Base-by-base conservation (phyloP, 176 grass and related monocot species). In the Luzula sylvatica region DNA sequence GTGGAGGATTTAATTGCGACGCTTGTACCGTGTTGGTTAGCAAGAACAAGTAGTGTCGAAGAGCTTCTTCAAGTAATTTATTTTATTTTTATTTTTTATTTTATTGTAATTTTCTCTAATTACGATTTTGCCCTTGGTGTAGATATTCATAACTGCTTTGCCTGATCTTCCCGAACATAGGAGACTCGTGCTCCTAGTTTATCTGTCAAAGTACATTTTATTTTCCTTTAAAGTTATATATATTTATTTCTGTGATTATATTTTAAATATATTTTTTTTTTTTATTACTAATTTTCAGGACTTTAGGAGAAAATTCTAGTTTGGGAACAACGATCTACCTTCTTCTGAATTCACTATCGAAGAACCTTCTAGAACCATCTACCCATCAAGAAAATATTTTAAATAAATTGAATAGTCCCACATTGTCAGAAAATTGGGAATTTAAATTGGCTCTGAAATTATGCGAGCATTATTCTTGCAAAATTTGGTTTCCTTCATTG, bases 131-230 rank as follows among this genome's bases (percentile, higher is more conserved):
- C 16, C 30, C 8, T 40, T 67, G 3, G 6, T 65, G 23, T 66
- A 96, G 84, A 86, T 96, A 55, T 96, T 89, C 51, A 82, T 89
- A 70, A 78, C 80, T 81, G 81, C 90, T 74, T 79, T 96, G 55
- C 64, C 81, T 38, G 84, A 79, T 68, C 55, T 89, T 51, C 50
- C 63, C 12, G 76, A 78, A 64, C 77, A 88, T 61, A 73, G 84
- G 50, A 76, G 68, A 16, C 29, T 89, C 53, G 67, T 75, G 11
- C 71, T 96, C 24, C 76, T 96, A 42, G 58, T 86, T 50, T 89
- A 86, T 67, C 84, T 96, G 52, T 78, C 88, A 66, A 96, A 77
- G 87, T 93, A 45, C 29, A 46, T 57, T 52, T 13, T 45, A 52
- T 44, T 19, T 50, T n/a, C n/a, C n/a, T n/a, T n/a, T n/a, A n/a